Conservation (phyloP, 106 monocot species). For the Agapanthus africanus region DNA sequence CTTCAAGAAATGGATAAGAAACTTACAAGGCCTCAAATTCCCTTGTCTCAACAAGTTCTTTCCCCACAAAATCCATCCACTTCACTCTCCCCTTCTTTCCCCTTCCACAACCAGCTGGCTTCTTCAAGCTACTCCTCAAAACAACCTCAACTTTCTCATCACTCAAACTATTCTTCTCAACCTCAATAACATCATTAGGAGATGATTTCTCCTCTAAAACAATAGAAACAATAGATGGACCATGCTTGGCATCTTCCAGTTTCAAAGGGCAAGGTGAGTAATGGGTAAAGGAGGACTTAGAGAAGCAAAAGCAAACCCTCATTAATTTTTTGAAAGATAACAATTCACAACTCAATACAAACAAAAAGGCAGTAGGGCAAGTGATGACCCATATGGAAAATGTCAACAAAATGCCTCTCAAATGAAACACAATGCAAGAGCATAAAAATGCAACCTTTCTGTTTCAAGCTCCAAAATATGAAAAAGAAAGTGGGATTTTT, state of each 20-base stretch:
- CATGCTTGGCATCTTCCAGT: background rate
- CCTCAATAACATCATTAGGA: constrained; percentile 20
- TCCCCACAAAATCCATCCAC: constrained; percentile 56
- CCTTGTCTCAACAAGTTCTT: constrained; percentile 49
- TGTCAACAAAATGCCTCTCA: no score
- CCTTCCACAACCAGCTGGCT: constrained; percentile 7
- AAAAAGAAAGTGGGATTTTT: no score
- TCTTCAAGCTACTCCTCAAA: constrained; percentile 48
- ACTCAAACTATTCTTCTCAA: constrained; percentile 4
- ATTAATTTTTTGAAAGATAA: background rate
- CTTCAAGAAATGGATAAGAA: background rate
- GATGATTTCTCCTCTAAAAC: constrained; percentile 1
- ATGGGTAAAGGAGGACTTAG: background rate
- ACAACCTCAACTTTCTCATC: constrained; percentile 22
- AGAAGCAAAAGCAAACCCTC: constrained; percentile 12
- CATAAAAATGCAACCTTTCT: no score
- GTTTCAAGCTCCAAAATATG: no score
- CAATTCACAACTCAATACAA: constrained; percentile 1
- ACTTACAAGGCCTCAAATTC: constrained; percentile 33
- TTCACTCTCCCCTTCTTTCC: constrained; percentile 37
- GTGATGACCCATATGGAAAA: no score
- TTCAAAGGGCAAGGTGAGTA: constrained; percentile 3
- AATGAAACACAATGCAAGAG: no score
- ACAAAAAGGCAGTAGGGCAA: no score
- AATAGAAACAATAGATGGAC: background rate